These are phyloP conservation scores for Lithohypha guttulata DNA, from an alignment of 2,329 filamentous ascomycete genomes.

Conservation along the genomic window DNA sequence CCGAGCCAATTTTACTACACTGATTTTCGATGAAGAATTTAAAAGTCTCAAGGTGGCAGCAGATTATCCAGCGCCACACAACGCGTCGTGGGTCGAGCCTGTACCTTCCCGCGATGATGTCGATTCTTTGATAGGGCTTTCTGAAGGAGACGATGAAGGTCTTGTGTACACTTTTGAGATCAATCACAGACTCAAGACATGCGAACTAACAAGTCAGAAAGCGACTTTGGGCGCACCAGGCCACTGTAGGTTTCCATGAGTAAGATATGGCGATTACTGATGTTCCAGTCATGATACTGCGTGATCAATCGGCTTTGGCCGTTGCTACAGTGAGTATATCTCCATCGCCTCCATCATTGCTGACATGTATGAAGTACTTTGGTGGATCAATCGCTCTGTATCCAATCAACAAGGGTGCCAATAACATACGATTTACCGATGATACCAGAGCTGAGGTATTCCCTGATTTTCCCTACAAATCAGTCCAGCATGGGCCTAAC, in stretches of 20 bases:
- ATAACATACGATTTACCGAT: not conserved
- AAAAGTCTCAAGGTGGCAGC: not conserved
- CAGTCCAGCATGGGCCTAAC: not conserved
- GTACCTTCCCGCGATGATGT: not conserved
- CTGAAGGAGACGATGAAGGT: not conserved
- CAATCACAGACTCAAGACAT: not conserved
- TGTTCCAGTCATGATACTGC: not conserved
- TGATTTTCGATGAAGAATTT: not conserved
- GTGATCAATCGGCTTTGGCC: not conserved
- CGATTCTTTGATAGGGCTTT: not conserved
- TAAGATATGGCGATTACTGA: not conserved
- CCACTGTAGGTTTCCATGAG: not conserved
- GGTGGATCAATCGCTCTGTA: not conserved
- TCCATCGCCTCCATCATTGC: not conserved
- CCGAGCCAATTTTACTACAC: not conserved
- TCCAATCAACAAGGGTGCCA: not conserved
- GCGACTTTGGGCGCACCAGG: not conserved
- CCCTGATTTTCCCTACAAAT: not conserved
- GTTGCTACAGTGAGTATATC: not conserved
- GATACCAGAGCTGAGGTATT: not conserved
- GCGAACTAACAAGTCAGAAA: not conserved
- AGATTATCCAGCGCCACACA: not conserved
- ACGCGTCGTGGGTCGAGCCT: not conserved
- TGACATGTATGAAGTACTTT: not conserved
- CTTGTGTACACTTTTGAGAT: not conserved